phyloP scores from a whole-genome alignment of 305 asterid species.

The Euphrasia arctica region DNA sequence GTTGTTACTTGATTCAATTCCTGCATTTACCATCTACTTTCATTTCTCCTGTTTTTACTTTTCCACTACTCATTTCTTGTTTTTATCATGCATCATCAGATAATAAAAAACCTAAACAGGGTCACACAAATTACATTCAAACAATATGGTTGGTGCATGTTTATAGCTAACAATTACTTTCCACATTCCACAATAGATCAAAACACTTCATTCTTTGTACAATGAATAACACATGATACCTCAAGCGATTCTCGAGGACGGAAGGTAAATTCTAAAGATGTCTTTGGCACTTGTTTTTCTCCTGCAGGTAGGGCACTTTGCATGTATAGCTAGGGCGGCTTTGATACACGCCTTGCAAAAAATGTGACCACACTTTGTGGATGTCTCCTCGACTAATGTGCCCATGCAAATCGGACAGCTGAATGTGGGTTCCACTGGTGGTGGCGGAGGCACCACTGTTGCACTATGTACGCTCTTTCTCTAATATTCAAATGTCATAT shows the following conservation, averaged over 20 bases:
- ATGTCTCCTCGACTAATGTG: conserved; percentile 72
- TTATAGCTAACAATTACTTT: no score
- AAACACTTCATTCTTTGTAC: no score
- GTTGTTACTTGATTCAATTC: no score
- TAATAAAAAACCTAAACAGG: no score
- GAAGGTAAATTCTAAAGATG: conserved; percentile 72
- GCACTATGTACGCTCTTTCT: conserved; percentile 31
- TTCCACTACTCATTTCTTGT: no score
- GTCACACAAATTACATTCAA: no score
- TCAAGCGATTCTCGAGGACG: conserved; percentile 48
- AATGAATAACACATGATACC: conserved; percentile 21
- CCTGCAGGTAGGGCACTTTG: conserved; percentile 91
- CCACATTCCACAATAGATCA: no score
- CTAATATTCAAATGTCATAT: conserved; percentile 28
- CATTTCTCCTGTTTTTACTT: no score
- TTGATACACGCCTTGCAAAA: conserved; percentile 90
- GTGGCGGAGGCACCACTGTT: conserved; percentile 35
- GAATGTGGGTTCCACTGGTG: conserved; percentile 64
- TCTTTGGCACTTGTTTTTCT: conserved; percentile 55
- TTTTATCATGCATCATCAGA: no score
- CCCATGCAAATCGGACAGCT: conserved; percentile 94
- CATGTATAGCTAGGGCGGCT: conserved; percentile 69
- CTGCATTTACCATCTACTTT: no score
- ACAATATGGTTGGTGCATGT: no score
- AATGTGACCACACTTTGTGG: conserved; percentile 93